Percentiles rank a stretch among this genome's conserved stretches.
phyloP scores from a whole-genome alignment of 805 yeast genomes.

The Diddensiella santjacobensis region DNA sequence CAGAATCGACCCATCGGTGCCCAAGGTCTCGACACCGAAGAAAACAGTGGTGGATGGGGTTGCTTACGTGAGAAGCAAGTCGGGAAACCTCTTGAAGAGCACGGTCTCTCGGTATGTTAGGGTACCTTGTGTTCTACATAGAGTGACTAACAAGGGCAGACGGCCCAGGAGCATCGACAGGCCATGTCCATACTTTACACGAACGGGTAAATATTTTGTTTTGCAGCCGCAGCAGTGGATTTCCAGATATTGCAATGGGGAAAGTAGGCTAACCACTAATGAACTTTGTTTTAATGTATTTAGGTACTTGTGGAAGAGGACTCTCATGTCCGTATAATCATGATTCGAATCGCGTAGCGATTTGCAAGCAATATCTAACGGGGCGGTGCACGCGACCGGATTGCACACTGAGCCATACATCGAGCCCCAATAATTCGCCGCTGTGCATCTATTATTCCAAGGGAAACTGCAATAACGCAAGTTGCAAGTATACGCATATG shows the following conservation, averaged over 20 bases:
- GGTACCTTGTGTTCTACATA: too few relatives aligned
- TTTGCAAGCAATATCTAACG: constrained; percentile 50
- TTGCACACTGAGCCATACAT: constrained; percentile 56
- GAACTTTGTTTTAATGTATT: too few relatives aligned
- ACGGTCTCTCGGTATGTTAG: too few relatives aligned
- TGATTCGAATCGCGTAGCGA: constrained; percentile 45
- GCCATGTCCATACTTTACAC: constrained; percentile 15
- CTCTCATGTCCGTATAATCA: constrained; percentile 53
- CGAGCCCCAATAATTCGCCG: constrained; percentile 58
- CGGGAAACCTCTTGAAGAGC: constrained; percentile 15
- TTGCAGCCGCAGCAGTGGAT: not conserved
- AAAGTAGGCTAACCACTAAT: too few relatives aligned
- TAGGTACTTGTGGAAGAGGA: constrained; percentile 54
- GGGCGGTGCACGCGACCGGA: constrained; percentile 45
- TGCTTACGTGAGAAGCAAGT: constrained; percentile 25
- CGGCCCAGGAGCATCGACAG: constrained; percentile 3
- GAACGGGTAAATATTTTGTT: constrained; percentile 12
- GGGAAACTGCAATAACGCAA: constrained; percentile 45
- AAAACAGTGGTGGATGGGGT: constrained; percentile 26
- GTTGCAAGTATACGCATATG: constrained; percentile 53
- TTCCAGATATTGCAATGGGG: not conserved
- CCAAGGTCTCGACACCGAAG: constrained; percentile 18
- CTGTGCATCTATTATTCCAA: constrained; percentile 50
- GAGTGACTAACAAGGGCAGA: not conserved
- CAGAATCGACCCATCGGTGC: constrained; percentile 8